Evolutionary conservation across 441 rosid genomes (phyloP).

Genomic region (Populus tomentosa): DNA sequence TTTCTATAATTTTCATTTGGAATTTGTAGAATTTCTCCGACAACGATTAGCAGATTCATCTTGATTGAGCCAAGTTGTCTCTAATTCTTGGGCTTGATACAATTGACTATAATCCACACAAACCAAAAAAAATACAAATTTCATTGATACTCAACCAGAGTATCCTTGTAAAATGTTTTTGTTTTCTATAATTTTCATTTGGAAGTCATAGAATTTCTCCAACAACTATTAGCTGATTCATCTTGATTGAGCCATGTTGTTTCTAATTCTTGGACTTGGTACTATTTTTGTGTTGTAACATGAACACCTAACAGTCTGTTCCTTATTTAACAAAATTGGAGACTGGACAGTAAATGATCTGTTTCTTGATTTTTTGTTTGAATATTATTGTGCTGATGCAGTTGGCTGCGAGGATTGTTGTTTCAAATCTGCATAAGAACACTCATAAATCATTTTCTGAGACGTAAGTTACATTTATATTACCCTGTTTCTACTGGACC

Average conservation of each 20-base stretch:
- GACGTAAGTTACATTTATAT: slow-evolving; percentile 47
- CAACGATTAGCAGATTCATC: too few species aligned
- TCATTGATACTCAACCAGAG: too few species aligned
- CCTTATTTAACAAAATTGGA: neutral
- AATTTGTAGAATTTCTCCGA: neutral
- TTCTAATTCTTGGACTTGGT: neutral
- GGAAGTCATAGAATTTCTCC: neutral
- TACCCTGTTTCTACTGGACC: neutral
- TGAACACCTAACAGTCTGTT: neutral
- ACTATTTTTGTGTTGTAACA: neutral
- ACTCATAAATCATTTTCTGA: slow-evolving; percentile 82
- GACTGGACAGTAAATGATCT: neutral
- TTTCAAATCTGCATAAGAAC: slow-evolving; percentile 87
- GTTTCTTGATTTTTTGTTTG: neutral
- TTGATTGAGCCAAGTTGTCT: neutral
- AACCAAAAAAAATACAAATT: too few species aligned
- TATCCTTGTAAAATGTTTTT: too few species aligned
- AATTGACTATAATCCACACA: too few species aligned
- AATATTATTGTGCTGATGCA: slow-evolving; percentile 24
- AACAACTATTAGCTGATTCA: too few species aligned
- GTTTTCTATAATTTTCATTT: neutral
- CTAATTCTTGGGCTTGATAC: neutral
- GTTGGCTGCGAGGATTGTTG: slow-evolving; percentile 94
- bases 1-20: too few species aligned
- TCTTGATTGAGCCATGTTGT: neutral